Percentiles rank a stretch among this genome's conserved stretches.
Conservation (phyloP, 2,329 filamentous ascomycete genomes). For the Neonectria neomacrospora region DNA sequence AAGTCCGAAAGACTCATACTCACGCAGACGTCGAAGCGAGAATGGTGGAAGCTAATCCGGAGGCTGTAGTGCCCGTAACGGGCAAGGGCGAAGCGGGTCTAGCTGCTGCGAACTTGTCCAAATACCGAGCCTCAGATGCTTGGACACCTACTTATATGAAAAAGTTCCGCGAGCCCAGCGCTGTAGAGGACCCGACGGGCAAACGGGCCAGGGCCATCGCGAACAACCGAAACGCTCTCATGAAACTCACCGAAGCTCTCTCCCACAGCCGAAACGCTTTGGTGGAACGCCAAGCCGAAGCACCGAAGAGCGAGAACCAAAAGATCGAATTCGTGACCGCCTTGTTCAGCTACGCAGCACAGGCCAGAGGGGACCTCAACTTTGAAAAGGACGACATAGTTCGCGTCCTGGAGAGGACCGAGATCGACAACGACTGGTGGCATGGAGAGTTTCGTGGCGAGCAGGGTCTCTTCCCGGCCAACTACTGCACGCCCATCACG, state of each 20-base stretch:
- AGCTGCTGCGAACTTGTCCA: too few species aligned
- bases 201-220: too few species aligned
- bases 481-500: background rate
- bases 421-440: background rate
- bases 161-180: too few species aligned
- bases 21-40: too few species aligned
- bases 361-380: background rate
- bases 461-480: background rate
- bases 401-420: background rate
- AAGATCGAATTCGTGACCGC: background rate
- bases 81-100: background rate
- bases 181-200: too few species aligned
- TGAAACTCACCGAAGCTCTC: too few species aligned
- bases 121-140: too few species aligned
- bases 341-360: background rate
- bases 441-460: background rate
- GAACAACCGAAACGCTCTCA: too few species aligned
- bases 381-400: background rate
- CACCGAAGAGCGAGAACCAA: background rate
- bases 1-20: too few species aligned
- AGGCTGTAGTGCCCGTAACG: background rate
- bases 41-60: background rate
- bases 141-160: too few species aligned
- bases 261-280: too few species aligned
- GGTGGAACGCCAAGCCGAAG: background rate